Conservation (phyloP, 1,139 yeast genomes). For the Hyphopichia wangnamkhiaoensis region DNA sequence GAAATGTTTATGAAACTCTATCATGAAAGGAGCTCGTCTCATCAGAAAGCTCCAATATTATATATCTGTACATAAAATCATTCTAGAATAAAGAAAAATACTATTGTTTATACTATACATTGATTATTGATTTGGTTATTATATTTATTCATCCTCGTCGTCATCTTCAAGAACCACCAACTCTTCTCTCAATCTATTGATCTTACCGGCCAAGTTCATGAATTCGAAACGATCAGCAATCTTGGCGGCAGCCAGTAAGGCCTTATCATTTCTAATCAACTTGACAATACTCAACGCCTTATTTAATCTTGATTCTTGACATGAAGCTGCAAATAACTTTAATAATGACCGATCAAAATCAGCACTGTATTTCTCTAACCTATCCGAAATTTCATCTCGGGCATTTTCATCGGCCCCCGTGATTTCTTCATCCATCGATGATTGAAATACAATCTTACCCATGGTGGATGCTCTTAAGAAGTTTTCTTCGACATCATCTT, state of each 20-base stretch:
- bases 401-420: conserved; percentile 43
- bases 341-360: conserved; percentile 72
- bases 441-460: conserved; percentile 51
- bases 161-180: conserved; percentile 31
- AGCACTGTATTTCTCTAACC: conserved; percentile 50
- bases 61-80: conserved; percentile 5
- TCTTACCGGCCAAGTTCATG: conserved; percentile 62
- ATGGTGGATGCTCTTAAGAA: conserved; percentile 48
- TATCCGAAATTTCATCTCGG: conserved; percentile 44
- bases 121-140: neutral
- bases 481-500: conserved; percentile 44
- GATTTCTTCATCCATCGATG: conserved; percentile 33
- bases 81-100: neutral
- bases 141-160: conserved; percentile 9
- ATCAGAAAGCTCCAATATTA: too few species aligned
- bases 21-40: too few species aligned
- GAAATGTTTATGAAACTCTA: too few species aligned
- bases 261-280: conserved; percentile 73
- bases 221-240: conserved; percentile 81
- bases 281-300: conserved; percentile 72
- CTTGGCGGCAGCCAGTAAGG: conserved; percentile 79
- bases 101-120: neutral
- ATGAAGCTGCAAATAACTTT: conserved; percentile 74
- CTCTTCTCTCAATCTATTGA: conserved; percentile 63
- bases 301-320: conserved; percentile 63